These are phyloP conservation scores for Triadica sebifera DNA, from an alignment of 345 rosid species.

Conservation along the genomic window DNA sequence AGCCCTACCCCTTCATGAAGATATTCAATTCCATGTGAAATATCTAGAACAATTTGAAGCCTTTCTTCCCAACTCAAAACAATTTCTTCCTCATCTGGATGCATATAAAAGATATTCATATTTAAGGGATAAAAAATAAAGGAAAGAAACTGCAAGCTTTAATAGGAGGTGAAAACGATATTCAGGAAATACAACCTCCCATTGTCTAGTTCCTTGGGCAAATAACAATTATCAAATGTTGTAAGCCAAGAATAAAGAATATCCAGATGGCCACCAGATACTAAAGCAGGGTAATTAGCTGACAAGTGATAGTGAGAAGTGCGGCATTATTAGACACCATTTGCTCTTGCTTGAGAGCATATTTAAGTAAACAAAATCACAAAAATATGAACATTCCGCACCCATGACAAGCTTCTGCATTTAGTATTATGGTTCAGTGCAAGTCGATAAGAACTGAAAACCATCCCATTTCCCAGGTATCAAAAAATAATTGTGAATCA, in stretches of 20 bases:
- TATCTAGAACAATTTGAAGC: slow-evolving; percentile 79
- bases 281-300: too few relatives aligned
- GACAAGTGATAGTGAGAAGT: too few relatives aligned
- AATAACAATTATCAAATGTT: too few relatives aligned
- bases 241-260: too few relatives aligned
- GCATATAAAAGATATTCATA: slow-evolving; percentile 9
- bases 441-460: too few relatives aligned
- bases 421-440: too few relatives aligned
- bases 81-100: slow-evolving; percentile 46
- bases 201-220: not conserved
- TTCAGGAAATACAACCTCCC: too few relatives aligned
- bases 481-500: too few relatives aligned
- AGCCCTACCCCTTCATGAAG: slow-evolving; percentile 86
- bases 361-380: not conserved
- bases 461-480: too few relatives aligned
- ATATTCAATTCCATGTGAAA: slow-evolving; percentile 90
- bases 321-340: not conserved
- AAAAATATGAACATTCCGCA: too few relatives aligned
- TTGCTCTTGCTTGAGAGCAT: not conserved
- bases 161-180: not conserved
- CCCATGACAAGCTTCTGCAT: too few relatives aligned
- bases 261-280: too few relatives aligned
- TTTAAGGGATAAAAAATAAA: slow-evolving; percentile 7
- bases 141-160: not conserved
- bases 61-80: slow-evolving; percentile 79